These are phyloP conservation scores for Bryum argenteum DNA, from an alignment of 225 moss, liverwort and hornwort species.

Conservation along the genomic window DNA sequence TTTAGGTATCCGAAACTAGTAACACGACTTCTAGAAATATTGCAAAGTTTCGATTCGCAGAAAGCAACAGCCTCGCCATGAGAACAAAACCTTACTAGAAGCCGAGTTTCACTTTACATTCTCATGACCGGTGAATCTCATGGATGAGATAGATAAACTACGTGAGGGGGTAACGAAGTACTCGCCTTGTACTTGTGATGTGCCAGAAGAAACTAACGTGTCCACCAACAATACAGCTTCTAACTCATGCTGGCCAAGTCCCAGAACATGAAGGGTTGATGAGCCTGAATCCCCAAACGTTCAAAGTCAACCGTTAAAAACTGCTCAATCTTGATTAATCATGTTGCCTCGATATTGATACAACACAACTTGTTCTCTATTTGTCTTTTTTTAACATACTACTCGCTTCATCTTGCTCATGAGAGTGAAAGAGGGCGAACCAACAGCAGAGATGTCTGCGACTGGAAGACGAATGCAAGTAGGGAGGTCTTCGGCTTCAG, in stretches of 20 bases:
- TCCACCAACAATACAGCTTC: slow-evolving; percentile 65
- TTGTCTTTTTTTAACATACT: background rate
- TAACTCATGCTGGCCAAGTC: slow-evolving; percentile 67
- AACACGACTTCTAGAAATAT: slow-evolving; percentile 7
- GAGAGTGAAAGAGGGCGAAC: slow-evolving; percentile 35
- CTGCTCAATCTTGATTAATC: slow-evolving; percentile 8
- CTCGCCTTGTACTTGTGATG: slow-evolving; percentile 37
- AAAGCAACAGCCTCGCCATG: slow-evolving; percentile 4
- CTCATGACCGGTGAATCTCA: background rate
- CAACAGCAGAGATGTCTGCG: slow-evolving; percentile 57
- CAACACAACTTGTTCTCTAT: slow-evolving; percentile 6
- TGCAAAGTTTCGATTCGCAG: slow-evolving; percentile 1
- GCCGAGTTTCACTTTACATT: background rate
- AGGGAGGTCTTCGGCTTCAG: slow-evolving; percentile 39
- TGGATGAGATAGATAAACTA: background rate
- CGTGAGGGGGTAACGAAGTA: slow-evolving; percentile 7
- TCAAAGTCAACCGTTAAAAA: slow-evolving; percentile 20
- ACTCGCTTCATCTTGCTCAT: slow-evolving; percentile 16
- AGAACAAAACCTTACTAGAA: slow-evolving; percentile 1
- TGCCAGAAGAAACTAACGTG: slow-evolving; percentile 31
- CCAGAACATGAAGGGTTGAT: slow-evolving; percentile 66
- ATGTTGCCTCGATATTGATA: slow-evolving; percentile 13
- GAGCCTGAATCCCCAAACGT: slow-evolving; percentile 48
- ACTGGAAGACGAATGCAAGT: slow-evolving; percentile 40
- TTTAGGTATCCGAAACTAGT: slow-evolving; percentile 18